phyloP scores from a whole-genome alignment of 2,329 filamentous ascomycete genomes.

The Talaromyces sp. region DNA sequence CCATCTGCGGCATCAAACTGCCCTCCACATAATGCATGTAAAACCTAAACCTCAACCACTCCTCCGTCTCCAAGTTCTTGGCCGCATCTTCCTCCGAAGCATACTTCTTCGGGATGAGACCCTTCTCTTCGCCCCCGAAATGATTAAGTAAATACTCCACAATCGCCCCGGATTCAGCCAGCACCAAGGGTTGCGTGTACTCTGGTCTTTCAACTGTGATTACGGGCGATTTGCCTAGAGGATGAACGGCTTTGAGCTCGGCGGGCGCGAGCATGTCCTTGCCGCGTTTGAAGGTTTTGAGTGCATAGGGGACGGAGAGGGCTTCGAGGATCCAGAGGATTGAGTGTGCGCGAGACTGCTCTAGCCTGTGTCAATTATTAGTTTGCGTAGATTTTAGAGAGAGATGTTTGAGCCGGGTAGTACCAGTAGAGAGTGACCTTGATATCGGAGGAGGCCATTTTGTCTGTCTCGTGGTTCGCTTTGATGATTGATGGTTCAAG shows the following conservation, averaged over 20 bases:
- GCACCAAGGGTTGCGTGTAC: slow-evolving; percentile 52
- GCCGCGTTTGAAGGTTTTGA: slow-evolving; percentile 73
- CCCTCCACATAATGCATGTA: slow-evolving; percentile 84
- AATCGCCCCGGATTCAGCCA: slow-evolving; percentile 81
- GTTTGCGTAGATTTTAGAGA: not conserved
- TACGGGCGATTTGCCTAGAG: slow-evolving; percentile 82
- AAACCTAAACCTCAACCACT: slow-evolving; percentile 62
- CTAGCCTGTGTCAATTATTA: slow-evolving; percentile 59
- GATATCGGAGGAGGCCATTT: slow-evolving; percentile 14
- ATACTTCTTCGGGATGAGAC: slow-evolving; percentile 53
- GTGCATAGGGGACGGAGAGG: slow-evolving; percentile 71
- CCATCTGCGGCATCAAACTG: slow-evolving; percentile 69
- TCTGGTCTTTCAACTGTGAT: slow-evolving; percentile 59
- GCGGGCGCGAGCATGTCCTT: slow-evolving; percentile 66
- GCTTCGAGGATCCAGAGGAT: slow-evolving; percentile 85
- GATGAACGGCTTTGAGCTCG: slow-evolving; percentile 73
- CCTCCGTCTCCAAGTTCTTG: slow-evolving; percentile 57
- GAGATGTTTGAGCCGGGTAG: too few relatives aligned
- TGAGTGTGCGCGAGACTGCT: slow-evolving; percentile 76
- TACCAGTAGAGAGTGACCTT: slow-evolving; percentile 20
- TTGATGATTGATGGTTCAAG: not conserved
- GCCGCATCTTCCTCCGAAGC: slow-evolving; percentile 45
- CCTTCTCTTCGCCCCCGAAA: slow-evolving; percentile 46
- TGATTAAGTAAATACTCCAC: slow-evolving; percentile 76
- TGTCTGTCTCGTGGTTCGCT: not conserved